Evolutionary conservation across 176 grass and related monocot species (phyloP).

Genomic region (Zoysia japonica): DNA sequence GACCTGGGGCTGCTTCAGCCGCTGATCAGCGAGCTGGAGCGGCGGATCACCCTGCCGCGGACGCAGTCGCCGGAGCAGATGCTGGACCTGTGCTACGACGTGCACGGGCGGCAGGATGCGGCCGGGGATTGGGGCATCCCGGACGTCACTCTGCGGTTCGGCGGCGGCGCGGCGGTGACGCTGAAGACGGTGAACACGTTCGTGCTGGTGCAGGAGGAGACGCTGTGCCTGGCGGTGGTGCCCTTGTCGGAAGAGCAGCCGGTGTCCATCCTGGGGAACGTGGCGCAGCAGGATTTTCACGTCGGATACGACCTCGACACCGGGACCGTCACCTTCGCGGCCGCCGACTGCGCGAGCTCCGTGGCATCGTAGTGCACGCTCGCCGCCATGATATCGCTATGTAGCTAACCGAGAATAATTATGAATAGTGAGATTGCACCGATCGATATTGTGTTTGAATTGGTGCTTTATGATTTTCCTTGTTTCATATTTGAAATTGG

Average conservation of each 20-base stretch:
- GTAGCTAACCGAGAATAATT: not conserved
- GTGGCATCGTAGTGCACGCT: not conserved
- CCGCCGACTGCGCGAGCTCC: constrained; percentile 40
- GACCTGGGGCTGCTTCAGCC: constrained; percentile 12
- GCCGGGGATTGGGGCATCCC: constrained; percentile 7
- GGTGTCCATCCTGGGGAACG: constrained; percentile 37
- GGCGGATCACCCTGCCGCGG: constrained; percentile 28
- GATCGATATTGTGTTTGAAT: no score
- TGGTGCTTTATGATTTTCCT: no score
- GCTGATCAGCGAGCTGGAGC: constrained; percentile 35
- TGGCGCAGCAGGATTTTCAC: constrained; percentile 68
- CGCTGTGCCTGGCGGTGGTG: constrained; percentile 45
- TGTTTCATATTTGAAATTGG: no score
- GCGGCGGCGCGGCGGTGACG: constrained; percentile 26
- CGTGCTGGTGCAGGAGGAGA: not conserved
- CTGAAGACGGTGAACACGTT: no score
- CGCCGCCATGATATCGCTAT: not conserved
- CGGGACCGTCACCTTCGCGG: constrained; percentile 50
- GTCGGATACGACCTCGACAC: constrained; percentile 62
- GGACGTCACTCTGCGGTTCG: constrained; percentile 36
- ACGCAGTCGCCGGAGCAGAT: constrained; percentile 31
- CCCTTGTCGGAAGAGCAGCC: not conserved
- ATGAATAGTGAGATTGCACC: no score
- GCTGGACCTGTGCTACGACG: constrained; percentile 53
- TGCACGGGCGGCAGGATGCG: not conserved